Conservation (phyloP, 345 rosid species). For the Eucalyptus cloeziana region DNA sequence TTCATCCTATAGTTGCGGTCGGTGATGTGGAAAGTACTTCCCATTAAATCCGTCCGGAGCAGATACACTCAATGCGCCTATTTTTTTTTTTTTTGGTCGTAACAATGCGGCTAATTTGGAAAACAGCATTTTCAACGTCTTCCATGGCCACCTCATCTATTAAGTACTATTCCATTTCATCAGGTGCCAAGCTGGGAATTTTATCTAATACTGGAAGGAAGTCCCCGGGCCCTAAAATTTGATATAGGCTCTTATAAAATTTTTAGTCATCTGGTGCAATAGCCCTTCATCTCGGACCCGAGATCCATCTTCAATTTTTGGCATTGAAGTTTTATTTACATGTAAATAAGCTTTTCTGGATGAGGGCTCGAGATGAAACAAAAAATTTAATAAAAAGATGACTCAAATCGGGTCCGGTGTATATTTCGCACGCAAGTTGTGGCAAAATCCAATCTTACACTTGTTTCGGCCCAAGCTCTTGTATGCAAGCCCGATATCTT, state of each 20-base stretch:
- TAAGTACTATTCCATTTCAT: no score
- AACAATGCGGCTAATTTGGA: no score
- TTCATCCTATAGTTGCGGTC: no score
- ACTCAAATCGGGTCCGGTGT: rapidly evolving
- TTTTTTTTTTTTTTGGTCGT: no score
- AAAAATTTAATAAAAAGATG: no score
- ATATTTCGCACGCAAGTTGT: rapidly evolving
- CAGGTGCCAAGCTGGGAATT: background rate
- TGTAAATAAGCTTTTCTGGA: background rate
- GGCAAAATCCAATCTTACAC: no score
- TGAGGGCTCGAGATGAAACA: background rate
- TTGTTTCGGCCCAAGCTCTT: background rate
- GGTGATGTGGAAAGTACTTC: no score
- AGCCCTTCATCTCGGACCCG: background rate
- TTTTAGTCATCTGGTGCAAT: background rate
- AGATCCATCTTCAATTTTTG: background rate
- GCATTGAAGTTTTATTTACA: no score
- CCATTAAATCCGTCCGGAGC: no score
- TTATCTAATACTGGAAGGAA: background rate
- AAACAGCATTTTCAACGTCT: no score
- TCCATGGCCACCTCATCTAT: no score
- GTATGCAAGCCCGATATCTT: background rate
- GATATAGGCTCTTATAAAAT: background rate
- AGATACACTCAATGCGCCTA: no score
- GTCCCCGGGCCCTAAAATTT: background rate